Percentiles rank a stretch among this genome's conserved stretches.
Evolutionary conservation across 2,329 filamentous ascomycete genomes (phyloP).

Genomic region (Allantophomopsis lycopodina): DNA sequence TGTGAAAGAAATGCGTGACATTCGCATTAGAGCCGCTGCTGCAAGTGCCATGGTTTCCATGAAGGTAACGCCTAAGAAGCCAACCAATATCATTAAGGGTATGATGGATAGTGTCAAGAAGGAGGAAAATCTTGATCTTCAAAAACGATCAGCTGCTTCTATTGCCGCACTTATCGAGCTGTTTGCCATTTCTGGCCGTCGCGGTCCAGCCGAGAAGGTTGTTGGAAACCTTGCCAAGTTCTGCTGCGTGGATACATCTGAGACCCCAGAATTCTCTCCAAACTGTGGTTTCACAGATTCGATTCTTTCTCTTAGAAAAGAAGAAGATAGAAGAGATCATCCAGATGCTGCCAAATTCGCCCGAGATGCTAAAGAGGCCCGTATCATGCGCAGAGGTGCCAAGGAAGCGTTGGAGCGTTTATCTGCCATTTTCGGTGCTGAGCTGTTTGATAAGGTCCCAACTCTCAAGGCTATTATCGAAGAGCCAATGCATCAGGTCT

Average conservation of each 20-base stretch:
- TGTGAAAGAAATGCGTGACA: conserved; percentile 70
- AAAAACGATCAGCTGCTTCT: conserved; percentile 72
- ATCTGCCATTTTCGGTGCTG: conserved; percentile 61
- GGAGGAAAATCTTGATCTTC: conserved; percentile 82
- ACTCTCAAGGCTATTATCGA: conserved; percentile 74
- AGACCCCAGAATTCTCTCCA: conserved; percentile 86
- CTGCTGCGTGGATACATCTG: conserved; percentile 92
- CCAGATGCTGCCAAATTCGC: conserved; percentile 84
- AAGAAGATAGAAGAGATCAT: conserved; percentile 90
- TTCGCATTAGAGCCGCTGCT: conserved; percentile 74
- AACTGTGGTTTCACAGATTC: conserved; percentile 67
- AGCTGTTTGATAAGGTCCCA: conserved; percentile 71
- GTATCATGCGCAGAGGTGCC: conserved; percentile 81
- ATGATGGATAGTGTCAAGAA: conserved; percentile 98
- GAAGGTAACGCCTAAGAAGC: conserved; percentile 80
- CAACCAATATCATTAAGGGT: conserved; percentile 81
- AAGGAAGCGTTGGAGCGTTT: conserved; percentile 90
- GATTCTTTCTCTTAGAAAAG: conserved; percentile 89
- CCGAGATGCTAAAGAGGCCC: conserved; percentile 73
- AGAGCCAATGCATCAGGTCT: conserved; percentile 61
- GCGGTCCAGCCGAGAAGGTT: conserved; percentile 86
- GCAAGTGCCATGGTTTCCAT: conserved; percentile 85
- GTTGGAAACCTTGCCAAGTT: conserved; percentile 94
- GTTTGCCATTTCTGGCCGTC: conserved; percentile 67
- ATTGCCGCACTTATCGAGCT: conserved; percentile 77